Evolutionary conservation across 371 early-diverging fungal genomes (phyloP), one percentile per base, ranked within the genome.

Genomic region (Saksenaea oblongispora): DNA sequence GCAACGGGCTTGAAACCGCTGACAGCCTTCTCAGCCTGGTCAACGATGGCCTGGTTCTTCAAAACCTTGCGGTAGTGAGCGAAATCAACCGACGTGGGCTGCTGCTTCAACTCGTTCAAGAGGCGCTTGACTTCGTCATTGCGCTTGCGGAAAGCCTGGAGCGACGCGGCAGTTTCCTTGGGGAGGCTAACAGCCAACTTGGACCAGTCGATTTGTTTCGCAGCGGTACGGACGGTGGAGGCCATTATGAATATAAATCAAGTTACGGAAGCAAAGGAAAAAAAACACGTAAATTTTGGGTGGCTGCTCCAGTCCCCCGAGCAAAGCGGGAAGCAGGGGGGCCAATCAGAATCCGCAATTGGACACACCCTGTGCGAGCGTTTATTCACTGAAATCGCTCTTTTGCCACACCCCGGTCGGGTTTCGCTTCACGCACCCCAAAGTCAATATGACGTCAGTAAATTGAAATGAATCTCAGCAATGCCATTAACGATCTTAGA

Each of bases 121-220:
- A 87, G 76, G 71, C 92, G 88, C 82, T 92, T 93, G 56, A 89
- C 85, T 75, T 96, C 94, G 39, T 95, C 96, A 76, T 95, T 95
- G 70, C 96, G 92, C 79, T 96, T 94, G 73, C 97, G 96, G 93
- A 98, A 97, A 47, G 93, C 89, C 67, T 81, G 81, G 62, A 98
- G 82, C 34, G 94, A 78, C 58, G 89, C 92, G 62, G 89, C 88
- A 54, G 97, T 96, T 72, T 98, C 97, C 64, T 93, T 89, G 74
- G 90, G 87, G 59, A 98, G 87, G 69, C 90, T 91, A 59, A 86
- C 83, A 75, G 87, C 84, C 74, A 98, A 82, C 72, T 90, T 89
- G 71, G 90, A 75, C 95, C 95, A 96, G 90, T 96, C 94, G 74
- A 98, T 85, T 62, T 76, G 73, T 67, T 81, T 72, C 56, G 83